Conservation (phyloP, 768 basidiomycete species). For the Tylopilus subfusipes region DNA sequence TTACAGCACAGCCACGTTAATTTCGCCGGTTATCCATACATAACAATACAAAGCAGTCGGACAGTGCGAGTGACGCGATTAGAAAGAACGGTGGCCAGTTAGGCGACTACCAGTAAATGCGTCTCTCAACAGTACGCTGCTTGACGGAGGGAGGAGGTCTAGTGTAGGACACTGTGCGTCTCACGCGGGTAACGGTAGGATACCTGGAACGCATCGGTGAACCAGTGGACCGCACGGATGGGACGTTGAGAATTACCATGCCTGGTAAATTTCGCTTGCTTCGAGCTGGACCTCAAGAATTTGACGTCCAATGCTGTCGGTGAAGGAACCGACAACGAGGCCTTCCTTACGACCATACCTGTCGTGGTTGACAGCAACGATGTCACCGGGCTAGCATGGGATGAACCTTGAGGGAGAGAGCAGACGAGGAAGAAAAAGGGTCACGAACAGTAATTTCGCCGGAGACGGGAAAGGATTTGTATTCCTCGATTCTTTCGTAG, state of each 20-base stretch:
- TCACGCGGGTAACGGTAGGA: slow-evolving; percentile 75
- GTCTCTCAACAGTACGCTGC: slow-evolving; percentile 65
- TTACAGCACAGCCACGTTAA: too few relatives aligned
- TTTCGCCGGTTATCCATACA: too few relatives aligned
- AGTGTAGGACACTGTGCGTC: slow-evolving; percentile 64
- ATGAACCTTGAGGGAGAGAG: background rate
- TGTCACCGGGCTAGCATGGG: slow-evolving; percentile 62
- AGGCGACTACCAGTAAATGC: slow-evolving; percentile 63
- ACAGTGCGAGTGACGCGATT: slow-evolving; percentile 13
- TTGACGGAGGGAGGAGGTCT: slow-evolving; percentile 42
- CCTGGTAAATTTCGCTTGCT: slow-evolving; percentile 60
- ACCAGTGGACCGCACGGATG: background rate
- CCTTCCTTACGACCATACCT: slow-evolving; percentile 67
- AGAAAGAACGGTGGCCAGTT: background rate
- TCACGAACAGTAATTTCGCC: slow-evolving; percentile 38
- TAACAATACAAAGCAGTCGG: slow-evolving; percentile 33
- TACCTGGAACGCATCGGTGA: slow-evolving; percentile 44
- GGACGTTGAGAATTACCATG: slow-evolving; percentile 44
- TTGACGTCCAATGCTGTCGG: slow-evolving; percentile 72
- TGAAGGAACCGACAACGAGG: slow-evolving; percentile 71
- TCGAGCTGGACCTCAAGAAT: slow-evolving; percentile 82
- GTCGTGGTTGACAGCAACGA: slow-evolving; percentile 72
- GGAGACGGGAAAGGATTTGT: slow-evolving; percentile 19
- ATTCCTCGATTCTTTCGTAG: slow-evolving; percentile 35
- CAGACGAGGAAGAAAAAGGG: background rate